These are phyloP conservation scores for Agroathelia rolfsii DNA, from an alignment of 1,284 basidiomycete genomes.

Conservation along the genomic window DNA sequence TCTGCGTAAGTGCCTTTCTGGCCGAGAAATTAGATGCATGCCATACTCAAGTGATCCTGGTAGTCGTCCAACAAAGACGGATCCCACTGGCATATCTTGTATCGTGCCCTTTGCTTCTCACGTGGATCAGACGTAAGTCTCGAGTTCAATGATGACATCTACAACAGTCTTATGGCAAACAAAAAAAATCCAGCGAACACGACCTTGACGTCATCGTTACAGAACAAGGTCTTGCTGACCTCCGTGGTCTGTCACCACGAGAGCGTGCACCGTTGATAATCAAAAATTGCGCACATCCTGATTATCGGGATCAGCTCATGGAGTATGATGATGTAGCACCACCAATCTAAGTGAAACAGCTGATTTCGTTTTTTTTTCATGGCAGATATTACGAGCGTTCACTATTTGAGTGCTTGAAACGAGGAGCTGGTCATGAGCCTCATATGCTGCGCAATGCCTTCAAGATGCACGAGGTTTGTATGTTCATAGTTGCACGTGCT, in stretches of 20 bases:
- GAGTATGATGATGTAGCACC: conserved; percentile 46
- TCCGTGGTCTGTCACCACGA: conserved; percentile 37
- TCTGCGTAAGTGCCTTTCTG: conserved; percentile 22
- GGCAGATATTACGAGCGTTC: too few species aligned
- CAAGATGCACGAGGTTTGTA: too few species aligned
- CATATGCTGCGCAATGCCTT: too few species aligned
- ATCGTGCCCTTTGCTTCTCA: conserved; percentile 42
- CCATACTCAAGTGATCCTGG: not conserved
- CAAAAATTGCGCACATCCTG: conserved; percentile 39
- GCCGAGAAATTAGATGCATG: too few species aligned
- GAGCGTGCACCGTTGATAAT: conserved; percentile 42
- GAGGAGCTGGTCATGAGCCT: conserved; percentile 37
- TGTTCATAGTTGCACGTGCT: too few species aligned
- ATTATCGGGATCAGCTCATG: conserved; percentile 33
- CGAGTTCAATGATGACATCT: too few species aligned
- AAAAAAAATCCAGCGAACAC: too few species aligned
- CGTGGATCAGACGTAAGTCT: conserved; percentile 35
- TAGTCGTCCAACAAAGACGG: conserved; percentile 33
- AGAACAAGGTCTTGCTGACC: conserved; percentile 40
- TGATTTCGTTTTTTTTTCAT: too few species aligned
- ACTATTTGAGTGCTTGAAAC: conserved; percentile 33
- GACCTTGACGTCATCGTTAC: conserved; percentile 37
- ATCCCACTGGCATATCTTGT: conserved; percentile 41
- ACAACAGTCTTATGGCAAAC: too few species aligned
- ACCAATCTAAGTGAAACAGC: too few species aligned